These are phyloP conservation scores for Trifolium subterraneum DNA, from an alignment of 306 rosid genomes.

Conservation along the genomic window DNA sequence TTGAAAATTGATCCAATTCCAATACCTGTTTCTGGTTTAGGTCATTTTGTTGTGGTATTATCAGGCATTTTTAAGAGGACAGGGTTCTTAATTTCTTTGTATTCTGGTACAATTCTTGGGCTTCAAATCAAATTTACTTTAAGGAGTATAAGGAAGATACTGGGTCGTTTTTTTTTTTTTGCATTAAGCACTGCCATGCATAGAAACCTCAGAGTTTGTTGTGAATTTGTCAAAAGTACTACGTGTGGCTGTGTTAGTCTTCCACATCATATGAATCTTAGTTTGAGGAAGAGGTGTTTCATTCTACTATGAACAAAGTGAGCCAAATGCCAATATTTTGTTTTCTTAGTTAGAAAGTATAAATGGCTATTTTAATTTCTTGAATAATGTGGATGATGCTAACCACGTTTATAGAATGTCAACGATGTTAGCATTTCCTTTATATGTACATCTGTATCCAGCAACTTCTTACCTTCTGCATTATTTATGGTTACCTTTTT, in stretches of 20 bases:
- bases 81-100: too few species aligned
- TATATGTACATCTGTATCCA: not conserved
- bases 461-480: not conserved
- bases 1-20: constrained; percentile 8
- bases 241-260: constrained; percentile 20
- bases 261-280: constrained; percentile 10
- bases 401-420: constrained; percentile 23
- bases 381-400: not conserved
- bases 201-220: not conserved
- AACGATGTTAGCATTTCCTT: not conserved
- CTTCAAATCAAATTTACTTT: constrained; percentile 3
- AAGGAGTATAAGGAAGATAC: constrained; percentile 3
- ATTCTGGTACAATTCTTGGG: too few species aligned
- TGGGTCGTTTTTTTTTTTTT: not conserved
- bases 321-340: constrained; percentile 29
- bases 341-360: constrained; percentile 2
- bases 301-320: not conserved
- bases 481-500: constrained; percentile 13
- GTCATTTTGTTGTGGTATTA: constrained; percentile 7
- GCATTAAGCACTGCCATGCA: constrained; percentile 10
- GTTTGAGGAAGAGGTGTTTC: not conserved
- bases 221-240: not conserved
- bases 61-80: not conserved
- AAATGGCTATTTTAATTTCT: constrained; percentile 10
- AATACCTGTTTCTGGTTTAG: not conserved